These are phyloP conservation scores for Monilinia fructigena DNA, from an alignment of 2,329 filamentous ascomycete genomes.

Conservation along the genomic window DNA sequence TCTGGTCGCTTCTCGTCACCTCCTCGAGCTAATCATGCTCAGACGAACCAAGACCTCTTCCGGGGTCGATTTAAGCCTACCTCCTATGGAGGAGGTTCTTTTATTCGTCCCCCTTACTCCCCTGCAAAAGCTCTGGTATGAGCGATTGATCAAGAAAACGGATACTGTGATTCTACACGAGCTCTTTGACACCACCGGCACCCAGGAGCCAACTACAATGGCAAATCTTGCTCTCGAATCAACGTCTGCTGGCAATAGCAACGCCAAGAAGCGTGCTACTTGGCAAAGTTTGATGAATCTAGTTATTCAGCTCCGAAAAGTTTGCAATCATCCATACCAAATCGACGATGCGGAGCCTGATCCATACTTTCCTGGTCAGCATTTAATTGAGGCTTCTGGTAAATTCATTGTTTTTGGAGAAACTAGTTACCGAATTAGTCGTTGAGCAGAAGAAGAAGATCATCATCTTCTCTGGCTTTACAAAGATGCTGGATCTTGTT, in stretches of 20 bases:
- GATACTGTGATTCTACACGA: conserved; percentile 52
- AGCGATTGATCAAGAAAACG: conserved; percentile 53
- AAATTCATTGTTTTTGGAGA: conserved; percentile 78
- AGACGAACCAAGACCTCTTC: conserved; percentile 56
- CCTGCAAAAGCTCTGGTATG: conserved; percentile 59
- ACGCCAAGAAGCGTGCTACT: conserved; percentile 39
- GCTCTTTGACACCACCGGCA: conserved; percentile 49
- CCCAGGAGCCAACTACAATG: conserved; percentile 45
- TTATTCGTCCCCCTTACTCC: conserved; percentile 58
- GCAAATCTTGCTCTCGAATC: conserved; percentile 38
- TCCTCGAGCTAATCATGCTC: conserved; percentile 59
- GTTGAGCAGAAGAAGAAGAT: conserved; percentile 65
- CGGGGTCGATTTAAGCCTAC: conserved; percentile 54
- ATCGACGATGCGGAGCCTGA: conserved; percentile 36
- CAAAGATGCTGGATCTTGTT: conserved; percentile 81
- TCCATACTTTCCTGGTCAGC: conserved; percentile 71
- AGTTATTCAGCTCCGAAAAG: conserved; percentile 89
- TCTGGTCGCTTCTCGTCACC: conserved; percentile 50
- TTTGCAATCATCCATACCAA: conserved; percentile 79
- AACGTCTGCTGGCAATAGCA: conserved; percentile 27
- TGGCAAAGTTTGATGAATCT: conserved; percentile 77
- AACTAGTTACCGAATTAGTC: conserved; percentile 79
- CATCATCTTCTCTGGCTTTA: conserved; percentile 93
- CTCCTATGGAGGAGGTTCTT: conserved; percentile 56
- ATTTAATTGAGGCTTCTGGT: conserved; percentile 83